Base-by-base conservation (phyloP, 208 protist species). In the Endotrypanum monterogeii region DNA sequence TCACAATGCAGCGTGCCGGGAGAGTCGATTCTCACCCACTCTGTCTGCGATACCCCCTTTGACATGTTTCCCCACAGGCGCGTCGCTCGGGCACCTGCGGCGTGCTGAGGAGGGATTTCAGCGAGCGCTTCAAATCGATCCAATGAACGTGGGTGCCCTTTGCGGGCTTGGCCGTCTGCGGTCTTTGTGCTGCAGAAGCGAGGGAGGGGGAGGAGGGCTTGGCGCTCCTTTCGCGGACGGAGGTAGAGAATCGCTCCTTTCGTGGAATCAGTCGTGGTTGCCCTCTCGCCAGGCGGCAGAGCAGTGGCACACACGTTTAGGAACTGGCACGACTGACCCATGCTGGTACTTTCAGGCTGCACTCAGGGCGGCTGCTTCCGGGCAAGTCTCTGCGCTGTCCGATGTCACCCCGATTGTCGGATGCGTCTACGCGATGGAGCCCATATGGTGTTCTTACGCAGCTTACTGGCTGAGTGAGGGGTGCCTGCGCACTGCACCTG, bases 161-260 rank as follows among this genome's bases (percentile, higher is more conserved):
- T 91, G 86, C 65, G 86, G 86, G 28, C 77, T 85, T 58, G 86
- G 86, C 5, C 86, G 86, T 30, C 78, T 88, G 62, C 79, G 79
- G 44, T 83, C 61, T n/a, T 70, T 91, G 12, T 73, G 66, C 23
- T 18, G 11, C 18, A 55, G 51, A 8, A 25, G 18, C 16, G 54
- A 65, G 35, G 61, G 30, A 11, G 56, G 14, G 41, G 35, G n/a
- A 48, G 58, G 37, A 0, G 66, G 14, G 2, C 18, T 14, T 18
- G 11, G 9, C 57, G n/a, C 41, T 14, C 1, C 35, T 20, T 2
- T 12, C 30, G 25, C 37, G 23, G 18, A 52, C 11, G 3, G 28
- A 54, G 0, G 30, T 82, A 25, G 18, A 16, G 23, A 55, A 16
- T 16, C 51, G 16, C 0, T 25, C 12, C 16, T 3, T 3, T 55